Conservation (phyloP, 768 basidiomycete genomes). For the Mycena leptocephala region DNA sequence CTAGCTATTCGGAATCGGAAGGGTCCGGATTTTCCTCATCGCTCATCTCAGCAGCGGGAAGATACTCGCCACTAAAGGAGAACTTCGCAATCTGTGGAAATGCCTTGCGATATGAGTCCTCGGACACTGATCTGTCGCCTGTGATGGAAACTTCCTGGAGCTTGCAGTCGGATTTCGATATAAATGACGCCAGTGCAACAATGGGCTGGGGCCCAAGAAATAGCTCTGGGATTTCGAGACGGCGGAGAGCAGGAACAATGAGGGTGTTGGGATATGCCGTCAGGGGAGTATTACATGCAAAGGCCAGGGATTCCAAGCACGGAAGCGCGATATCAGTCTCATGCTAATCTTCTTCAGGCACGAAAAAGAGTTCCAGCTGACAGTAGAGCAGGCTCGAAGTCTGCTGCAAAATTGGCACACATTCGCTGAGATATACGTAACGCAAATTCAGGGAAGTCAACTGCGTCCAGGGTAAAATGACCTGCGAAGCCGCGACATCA, state of each 20-base stretch:
- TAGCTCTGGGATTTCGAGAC: background rate
- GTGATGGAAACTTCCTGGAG: background rate
- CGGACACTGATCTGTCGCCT: background rate
- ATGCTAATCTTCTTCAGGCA: no score
- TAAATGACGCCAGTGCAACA: background rate
- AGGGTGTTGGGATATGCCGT: background rate
- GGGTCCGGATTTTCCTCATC: no score
- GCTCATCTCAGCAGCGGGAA: no score
- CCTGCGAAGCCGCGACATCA: background rate
- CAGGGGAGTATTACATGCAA: background rate
- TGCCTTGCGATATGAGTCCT: background rate
- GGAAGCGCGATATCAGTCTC: background rate
- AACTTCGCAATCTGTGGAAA: background rate
- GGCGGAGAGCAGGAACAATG: background rate
- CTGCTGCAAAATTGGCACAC: background rate
- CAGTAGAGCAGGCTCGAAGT: background rate
- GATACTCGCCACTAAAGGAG: no score
- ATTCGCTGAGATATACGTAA: background rate
- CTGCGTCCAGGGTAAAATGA: background rate
- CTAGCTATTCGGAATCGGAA: no score
- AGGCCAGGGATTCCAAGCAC: background rate
- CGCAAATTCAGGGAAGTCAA: background rate
- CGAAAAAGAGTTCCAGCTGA: background rate
- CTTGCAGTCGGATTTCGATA: background rate
- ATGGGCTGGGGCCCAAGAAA: background rate